A percentile compares a stretch with the other conserved stretches of the same genome.
Evolutionary conservation across 2,329 filamentous ascomycete species (phyloP).

Genomic region (Coniochaeta hoffmannii): DNA sequence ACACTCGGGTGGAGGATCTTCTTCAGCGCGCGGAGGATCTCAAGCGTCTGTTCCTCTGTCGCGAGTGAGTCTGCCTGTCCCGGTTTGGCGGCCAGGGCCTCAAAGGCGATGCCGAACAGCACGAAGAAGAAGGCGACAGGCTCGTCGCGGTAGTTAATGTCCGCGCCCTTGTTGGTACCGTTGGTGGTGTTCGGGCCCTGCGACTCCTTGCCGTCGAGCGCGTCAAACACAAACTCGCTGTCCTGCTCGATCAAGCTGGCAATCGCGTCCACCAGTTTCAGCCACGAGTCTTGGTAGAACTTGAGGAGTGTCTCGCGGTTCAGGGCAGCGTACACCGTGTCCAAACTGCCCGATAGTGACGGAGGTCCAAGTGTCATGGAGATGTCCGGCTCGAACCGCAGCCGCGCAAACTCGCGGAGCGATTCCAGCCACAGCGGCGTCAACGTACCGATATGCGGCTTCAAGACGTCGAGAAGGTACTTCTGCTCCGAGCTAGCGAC

Average conservation of each 20-base stretch:
- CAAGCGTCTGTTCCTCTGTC: slow-evolving; percentile 66
- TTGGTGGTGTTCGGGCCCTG: slow-evolving; percentile 38
- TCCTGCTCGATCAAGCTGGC: slow-evolving; percentile 96
- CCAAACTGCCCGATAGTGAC: slow-evolving; percentile 75
- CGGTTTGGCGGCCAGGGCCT: slow-evolving; percentile 80
- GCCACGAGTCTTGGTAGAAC: slow-evolving; percentile 97
- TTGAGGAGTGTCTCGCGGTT: slow-evolving; percentile 88
- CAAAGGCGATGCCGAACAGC: slow-evolving; percentile 91
- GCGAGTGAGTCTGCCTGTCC: slow-evolving; percentile 58
- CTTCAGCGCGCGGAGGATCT: slow-evolving; percentile 84
- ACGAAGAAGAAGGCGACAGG: slow-evolving; percentile 99
- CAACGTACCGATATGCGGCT: slow-evolving; percentile 80
- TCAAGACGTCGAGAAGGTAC: slow-evolving; percentile 81
- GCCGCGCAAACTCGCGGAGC: slow-evolving; percentile 82
- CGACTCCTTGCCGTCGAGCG: slow-evolving; percentile 75
- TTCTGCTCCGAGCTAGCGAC: slow-evolving; percentile 89
- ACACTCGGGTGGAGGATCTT: slow-evolving; percentile 93
- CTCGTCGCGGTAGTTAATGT: slow-evolving; percentile 97
- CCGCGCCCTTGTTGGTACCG: slow-evolving; percentile 54
- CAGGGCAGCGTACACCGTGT: slow-evolving; percentile 89
- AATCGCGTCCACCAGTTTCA: slow-evolving; percentile 94
- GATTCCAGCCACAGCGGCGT: slow-evolving; percentile 93
- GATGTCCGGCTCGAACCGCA: slow-evolving; percentile 92
- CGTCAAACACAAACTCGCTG: slow-evolving; percentile 95
- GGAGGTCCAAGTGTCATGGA: slow-evolving; percentile 81